These are phyloP conservation scores for Obelidium mucronatum DNA, from an alignment of 192 early-diverging fungal genomes.

Conservation along the genomic window DNA sequence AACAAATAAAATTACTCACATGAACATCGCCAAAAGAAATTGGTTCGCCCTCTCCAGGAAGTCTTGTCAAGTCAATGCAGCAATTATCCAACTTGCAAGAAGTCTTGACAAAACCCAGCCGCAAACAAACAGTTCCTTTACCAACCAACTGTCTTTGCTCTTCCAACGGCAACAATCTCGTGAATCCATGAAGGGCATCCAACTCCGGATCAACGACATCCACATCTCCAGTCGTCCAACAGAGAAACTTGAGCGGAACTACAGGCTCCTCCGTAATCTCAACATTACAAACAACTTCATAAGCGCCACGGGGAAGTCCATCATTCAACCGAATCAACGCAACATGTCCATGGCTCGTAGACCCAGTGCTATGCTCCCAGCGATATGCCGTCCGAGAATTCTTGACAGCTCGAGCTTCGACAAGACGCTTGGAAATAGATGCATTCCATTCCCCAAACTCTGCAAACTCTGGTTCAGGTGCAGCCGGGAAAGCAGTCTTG, in stretches of 20 bases:
- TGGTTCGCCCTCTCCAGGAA: conserved; percentile 32
- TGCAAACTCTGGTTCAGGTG: conserved; percentile 39
- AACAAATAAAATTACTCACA: conserved; percentile 25
- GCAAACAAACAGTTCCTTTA: conserved; percentile 29
- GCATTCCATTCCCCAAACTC: conserved; percentile 27
- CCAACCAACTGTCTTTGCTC: conserved; percentile 37
- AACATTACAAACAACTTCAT: conserved; percentile 42
- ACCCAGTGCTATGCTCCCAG: conserved; percentile 37
- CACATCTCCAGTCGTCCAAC: conserved; percentile 32
- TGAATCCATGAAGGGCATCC: conserved; percentile 37
- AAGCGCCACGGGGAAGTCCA: conserved; percentile 36
- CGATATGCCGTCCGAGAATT: conserved; percentile 16
- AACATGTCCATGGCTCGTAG: conserved; percentile 38
- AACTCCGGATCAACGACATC: conserved; percentile 41
- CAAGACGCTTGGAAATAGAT: conserved; percentile 1
- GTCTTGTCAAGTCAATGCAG: conserved; percentile 40
- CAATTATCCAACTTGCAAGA: conserved; percentile 31
- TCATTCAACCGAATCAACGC: conserved; percentile 34
- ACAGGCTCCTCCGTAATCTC: conserved; percentile 28
- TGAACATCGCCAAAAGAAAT: conserved; percentile 40
- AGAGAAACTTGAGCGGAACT: conserved; percentile 39
- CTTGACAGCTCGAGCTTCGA: conserved; percentile 24
- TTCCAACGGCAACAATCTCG: conserved; percentile 31
- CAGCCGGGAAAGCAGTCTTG: conserved; percentile 27
- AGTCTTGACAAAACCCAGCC: conserved; percentile 38